These are phyloP conservation scores for Penicillium diatomitis DNA, from an alignment of 495 filamentous ascomycete genomes.

Conservation along the genomic window DNA sequence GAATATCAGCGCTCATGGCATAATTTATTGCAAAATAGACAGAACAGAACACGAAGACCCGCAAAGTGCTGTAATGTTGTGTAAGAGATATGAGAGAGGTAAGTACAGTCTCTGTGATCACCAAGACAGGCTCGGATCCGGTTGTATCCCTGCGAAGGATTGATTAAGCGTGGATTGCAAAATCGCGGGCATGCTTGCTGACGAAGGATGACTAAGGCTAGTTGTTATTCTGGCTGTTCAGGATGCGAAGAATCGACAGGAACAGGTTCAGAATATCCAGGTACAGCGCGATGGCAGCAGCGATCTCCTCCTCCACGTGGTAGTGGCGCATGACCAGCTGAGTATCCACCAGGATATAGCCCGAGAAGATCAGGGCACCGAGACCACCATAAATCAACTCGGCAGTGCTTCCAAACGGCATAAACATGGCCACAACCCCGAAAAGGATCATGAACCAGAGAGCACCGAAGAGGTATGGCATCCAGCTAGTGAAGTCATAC, in stretches of 20 bases:
- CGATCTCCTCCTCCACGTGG: conserved; percentile 98
- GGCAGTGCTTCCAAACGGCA: conserved; percentile 65
- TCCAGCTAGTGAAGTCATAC: conserved; percentile 96
- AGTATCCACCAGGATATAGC: conserved; percentile 91
- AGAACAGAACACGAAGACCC: too few species aligned
- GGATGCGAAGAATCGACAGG: conserved; percentile 80
- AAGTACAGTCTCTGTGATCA: too few species aligned
- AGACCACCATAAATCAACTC: conserved; percentile 80
- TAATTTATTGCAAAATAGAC: too few species aligned
- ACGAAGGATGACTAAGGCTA: conserved; percentile 23
- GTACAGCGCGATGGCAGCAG: conserved; percentile 89
- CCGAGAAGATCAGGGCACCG: conserved; percentile 79
- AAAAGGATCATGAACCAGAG: conserved; percentile 89
- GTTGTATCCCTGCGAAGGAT: not conserved
- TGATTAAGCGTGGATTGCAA: too few species aligned
- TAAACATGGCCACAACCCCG: conserved; percentile 79
- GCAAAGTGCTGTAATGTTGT: too few species aligned
- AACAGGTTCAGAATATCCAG: conserved; percentile 96
- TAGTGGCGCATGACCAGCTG: conserved; percentile 91
- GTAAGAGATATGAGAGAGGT: too few species aligned
- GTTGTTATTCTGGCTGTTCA: conserved; percentile 84
- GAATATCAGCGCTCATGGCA: too few species aligned
- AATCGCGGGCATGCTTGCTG: not conserved
- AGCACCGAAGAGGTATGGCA: conserved; percentile 85
- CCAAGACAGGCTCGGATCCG: too few species aligned